These are phyloP conservation scores for Nakaseomyces uthaithaninus DNA, from an alignment of 1,139 yeast genomes.

Conservation along the genomic window DNA sequence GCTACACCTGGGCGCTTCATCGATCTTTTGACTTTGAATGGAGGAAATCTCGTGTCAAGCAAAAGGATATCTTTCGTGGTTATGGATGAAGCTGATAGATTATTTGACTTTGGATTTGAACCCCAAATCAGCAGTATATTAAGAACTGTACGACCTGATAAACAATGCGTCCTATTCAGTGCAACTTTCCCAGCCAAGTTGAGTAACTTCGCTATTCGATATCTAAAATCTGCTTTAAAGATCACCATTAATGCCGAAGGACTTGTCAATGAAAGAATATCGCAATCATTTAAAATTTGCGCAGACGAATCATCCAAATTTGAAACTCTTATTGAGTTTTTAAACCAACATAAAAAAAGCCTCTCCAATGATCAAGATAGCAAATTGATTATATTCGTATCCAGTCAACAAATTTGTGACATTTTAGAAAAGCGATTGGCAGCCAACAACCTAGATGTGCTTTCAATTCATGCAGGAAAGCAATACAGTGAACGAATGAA, in stretches of 20 bases:
- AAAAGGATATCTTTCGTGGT: conserved; percentile 70
- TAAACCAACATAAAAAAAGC: conserved; percentile 37
- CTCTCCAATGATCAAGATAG: conserved; percentile 32
- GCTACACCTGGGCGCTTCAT: conserved; percentile 96
- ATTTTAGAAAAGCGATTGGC: conserved; percentile 49
- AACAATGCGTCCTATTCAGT: conserved; percentile 87
- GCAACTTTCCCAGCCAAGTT: conserved; percentile 87
- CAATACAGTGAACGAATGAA: conserved; percentile 77
- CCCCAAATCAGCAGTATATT: conserved; percentile 87
- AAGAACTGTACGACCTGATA: conserved; percentile 71
- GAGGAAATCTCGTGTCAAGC: conserved; percentile 68
- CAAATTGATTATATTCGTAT: conserved; percentile 75
- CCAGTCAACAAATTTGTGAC: conserved; percentile 79
- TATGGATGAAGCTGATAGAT: conserved; percentile 92
- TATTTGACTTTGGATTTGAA: conserved; percentile 97
- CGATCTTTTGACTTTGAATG: conserved; percentile 77
- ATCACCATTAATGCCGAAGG: conserved; percentile 78
- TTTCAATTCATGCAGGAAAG: conserved; percentile 87
- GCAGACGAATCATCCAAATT: conserved; percentile 47
- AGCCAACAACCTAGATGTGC: conserved; percentile 49
- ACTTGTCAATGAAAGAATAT: conserved; percentile 74
- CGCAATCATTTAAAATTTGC: conserved; percentile 61
- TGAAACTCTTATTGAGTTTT: conserved; percentile 42
- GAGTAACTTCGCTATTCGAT: conserved; percentile 63
- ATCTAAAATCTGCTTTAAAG: conserved; percentile 57